Conservation (phyloP, 106 monocot species). For the Acorus gramineus region DNA sequence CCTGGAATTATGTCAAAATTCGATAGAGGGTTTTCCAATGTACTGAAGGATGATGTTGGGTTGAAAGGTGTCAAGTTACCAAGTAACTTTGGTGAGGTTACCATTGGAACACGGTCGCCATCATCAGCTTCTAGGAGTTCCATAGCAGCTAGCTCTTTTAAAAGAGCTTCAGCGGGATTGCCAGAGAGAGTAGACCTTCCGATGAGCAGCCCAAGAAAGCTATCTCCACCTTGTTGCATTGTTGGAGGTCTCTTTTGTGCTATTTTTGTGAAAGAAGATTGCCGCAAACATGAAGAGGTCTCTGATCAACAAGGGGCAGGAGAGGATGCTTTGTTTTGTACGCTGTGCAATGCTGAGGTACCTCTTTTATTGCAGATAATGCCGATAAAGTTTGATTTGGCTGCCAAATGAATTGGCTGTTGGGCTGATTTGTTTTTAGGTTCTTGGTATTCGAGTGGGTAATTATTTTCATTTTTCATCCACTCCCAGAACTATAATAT, state of each 20-base stretch:
- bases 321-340: constrained; percentile 95
- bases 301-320: constrained; percentile 35
- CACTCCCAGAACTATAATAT: no score
- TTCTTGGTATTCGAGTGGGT: no score
- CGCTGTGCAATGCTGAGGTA: constrained; percentile 99
- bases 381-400: no score
- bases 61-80: constrained; percentile 28
- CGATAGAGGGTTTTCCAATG: constrained; percentile 13
- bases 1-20: constrained; percentile 92
- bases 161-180: constrained; percentile 30
- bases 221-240: constrained; percentile 19
- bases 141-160: constrained; percentile 34
- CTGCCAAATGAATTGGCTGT: no score
- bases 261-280: constrained; percentile 81
- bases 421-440: no score
- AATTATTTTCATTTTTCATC: no score
- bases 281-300: constrained; percentile 51
- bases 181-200: constrained; percentile 20
- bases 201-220: constrained; percentile 20
- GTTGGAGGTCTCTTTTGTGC: constrained; percentile 60
- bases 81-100: constrained; percentile 14
- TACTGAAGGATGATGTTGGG: constrained; percentile 26
- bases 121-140: constrained; percentile 57
- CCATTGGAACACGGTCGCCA: constrained; percentile 29
- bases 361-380: no score